A percentile compares a stretch with the other conserved stretches of the same genome.
Conservation (phyloP, 2,329 filamentous ascomycete species). For the Diaporthe sp. region DNA sequence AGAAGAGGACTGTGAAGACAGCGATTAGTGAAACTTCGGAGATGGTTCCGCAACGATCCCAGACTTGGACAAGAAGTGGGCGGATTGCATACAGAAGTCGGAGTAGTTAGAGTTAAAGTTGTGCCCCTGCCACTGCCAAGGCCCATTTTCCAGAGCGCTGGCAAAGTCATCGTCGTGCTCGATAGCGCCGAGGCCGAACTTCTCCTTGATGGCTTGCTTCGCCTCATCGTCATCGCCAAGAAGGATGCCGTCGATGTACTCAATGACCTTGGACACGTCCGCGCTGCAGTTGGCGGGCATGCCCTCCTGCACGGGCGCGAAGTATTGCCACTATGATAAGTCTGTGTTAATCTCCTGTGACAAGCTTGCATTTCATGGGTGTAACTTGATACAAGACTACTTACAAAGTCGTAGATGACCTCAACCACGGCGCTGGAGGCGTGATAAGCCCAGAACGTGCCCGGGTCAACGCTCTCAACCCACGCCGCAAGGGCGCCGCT, state of each 20-base stretch:
- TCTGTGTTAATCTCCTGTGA: neutral
- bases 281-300: conserved; percentile 68
- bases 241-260: conserved; percentile 63
- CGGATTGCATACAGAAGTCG: conserved; percentile 48
- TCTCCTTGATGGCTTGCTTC: conserved; percentile 60
- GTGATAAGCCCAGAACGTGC: conserved; percentile 71
- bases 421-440: conserved; percentile 68
- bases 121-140: conserved; percentile 69
- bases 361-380: fast-evolving
- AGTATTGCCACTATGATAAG: conserved; percentile 63
- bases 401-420: conserved; percentile 59
- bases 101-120: conserved; percentile 59
- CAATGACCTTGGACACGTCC: conserved; percentile 64
- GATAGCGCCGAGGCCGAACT: conserved; percentile 61
- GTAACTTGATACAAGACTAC: neutral
- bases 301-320: conserved; percentile 64
- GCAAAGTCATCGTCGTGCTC: conserved; percentile 60
- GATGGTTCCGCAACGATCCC: conserved; percentile 43
- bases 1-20: conserved; percentile 51
- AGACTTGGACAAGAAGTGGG: neutral
- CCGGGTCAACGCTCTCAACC: conserved; percentile 62
- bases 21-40: conserved; percentile 54
- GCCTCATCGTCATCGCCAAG: conserved; percentile 52
- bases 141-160: conserved; percentile 65
- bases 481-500: conserved; percentile 67